Conservation (phyloP, 2,329 filamentous ascomycete species). For the Beauveria caledonica region DNA sequence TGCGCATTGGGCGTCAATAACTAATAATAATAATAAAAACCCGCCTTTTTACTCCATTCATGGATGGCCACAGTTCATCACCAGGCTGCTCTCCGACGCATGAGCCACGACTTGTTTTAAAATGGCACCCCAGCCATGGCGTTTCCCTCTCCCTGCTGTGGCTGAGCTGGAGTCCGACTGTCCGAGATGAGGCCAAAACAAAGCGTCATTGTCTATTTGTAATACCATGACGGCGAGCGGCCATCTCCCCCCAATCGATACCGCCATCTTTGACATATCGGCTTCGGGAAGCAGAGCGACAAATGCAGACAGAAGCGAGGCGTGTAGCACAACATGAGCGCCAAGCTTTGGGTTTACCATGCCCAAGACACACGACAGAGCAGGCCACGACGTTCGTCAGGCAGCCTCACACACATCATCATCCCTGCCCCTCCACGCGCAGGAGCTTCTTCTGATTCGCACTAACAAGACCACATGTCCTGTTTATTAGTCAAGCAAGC, state of each 20-base stretch:
- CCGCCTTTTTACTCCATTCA: too few species aligned
- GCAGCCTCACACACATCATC: not conserved
- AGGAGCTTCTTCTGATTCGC: not conserved
- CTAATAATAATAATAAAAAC: too few species aligned
- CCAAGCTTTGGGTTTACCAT: slow-evolving; percentile 3
- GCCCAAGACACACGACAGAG: not conserved
- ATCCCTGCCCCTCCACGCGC: not conserved
- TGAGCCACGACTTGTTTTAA: too few species aligned
- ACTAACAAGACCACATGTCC: too few species aligned
- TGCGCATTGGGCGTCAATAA: not conserved
- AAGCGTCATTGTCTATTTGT: not conserved
- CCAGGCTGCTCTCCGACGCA: not conserved
- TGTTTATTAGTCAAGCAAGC: not conserved
- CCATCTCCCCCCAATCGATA: not conserved
- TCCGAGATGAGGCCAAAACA: too few species aligned
- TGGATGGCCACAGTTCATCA: not conserved
- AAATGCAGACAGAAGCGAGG: not conserved
- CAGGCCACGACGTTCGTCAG: not conserved
- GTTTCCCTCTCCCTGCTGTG: too few species aligned
- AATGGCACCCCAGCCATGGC: too few species aligned
- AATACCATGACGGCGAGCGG: not conserved
- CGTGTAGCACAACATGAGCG: not conserved
- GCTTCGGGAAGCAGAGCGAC: not conserved
- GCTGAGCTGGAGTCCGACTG: too few species aligned
- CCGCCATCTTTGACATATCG: not conserved